Conservation (phyloP, 2,329 filamentous ascomycete genomes). For the Celoporthe dispersa region DNA sequence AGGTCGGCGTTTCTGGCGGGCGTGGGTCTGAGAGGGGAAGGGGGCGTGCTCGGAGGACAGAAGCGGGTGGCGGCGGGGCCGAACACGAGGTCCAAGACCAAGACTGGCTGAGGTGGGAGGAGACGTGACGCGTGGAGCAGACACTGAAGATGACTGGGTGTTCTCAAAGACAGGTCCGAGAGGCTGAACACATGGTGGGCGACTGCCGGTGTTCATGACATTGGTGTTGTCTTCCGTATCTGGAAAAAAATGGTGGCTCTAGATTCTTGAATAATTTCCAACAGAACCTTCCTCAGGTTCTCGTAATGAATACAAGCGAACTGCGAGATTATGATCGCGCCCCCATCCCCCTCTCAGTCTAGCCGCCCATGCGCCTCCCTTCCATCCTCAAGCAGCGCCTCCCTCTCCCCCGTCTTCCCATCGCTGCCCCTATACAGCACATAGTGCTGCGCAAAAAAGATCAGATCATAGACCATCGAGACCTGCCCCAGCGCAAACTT, state of each 20-base stretch:
- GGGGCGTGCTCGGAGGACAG: not conserved
- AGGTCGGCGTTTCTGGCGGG: conserved; percentile 43
- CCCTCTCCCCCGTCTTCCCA: conserved; percentile 41
- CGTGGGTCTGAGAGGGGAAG: conserved; percentile 35
- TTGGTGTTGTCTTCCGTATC: not conserved
- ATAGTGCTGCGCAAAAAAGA: conserved; percentile 91
- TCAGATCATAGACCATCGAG: conserved; percentile 80
- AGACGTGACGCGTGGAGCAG: not conserved
- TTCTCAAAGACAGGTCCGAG: not conserved
- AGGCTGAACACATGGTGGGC: not conserved
- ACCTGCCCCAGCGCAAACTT: conserved; percentile 88
- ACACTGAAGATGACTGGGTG: not conserved
- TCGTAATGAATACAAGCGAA: not conserved
- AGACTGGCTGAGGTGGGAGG: conserved; percentile 15
- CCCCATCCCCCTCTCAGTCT: conserved; percentile 33
- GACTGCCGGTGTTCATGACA: not conserved
- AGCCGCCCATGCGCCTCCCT: conserved; percentile 37
- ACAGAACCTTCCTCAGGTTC: not conserved
- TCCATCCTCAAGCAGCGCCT: conserved; percentile 42
- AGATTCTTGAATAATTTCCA: not conserved
- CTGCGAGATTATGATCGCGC: not conserved
- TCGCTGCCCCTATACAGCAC: conserved; percentile 64
- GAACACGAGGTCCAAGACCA: conserved; percentile 20
- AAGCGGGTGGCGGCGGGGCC: not conserved
- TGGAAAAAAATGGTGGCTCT: not conserved